phyloP scores from a whole-genome alignment of 768 basidiomycete genomes.

The Paxillus involutus region DNA sequence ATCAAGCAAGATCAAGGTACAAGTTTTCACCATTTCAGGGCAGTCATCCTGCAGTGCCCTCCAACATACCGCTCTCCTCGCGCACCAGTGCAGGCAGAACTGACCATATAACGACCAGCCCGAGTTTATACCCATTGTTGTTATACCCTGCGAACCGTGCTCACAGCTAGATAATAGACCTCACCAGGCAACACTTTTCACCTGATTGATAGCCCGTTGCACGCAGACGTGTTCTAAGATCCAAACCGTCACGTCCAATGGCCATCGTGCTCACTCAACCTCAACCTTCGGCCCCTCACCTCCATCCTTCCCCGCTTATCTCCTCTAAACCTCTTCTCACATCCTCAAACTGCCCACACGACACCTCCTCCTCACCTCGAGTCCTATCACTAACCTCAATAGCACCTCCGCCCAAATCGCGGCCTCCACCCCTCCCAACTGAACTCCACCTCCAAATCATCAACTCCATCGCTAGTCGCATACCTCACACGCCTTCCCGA shows the following conservation, averaged over 20 bases:
- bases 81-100: constrained; percentile 12
- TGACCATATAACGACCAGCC: constrained; percentile 1
- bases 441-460: constrained; percentile 32
- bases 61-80: constrained; percentile 7
- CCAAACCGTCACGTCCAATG: constrained; percentile 16
- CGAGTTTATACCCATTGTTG: background rate
- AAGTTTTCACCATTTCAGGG: no score
- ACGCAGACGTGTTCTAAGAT: constrained; percentile 5
- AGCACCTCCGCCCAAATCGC: constrained; percentile 6
- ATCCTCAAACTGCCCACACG: background rate
- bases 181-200: background rate
- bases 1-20: no score
- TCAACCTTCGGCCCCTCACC: constrained; percentile 3
- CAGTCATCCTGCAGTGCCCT: background rate
- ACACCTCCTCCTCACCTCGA: background rate
- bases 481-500: constrained; percentile 6
- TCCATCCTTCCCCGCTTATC: constrained; percentile 5
- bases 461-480: constrained; percentile 20
- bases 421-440: constrained; percentile 20
- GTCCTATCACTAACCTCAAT: background rate
- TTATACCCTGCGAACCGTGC: constrained; percentile 1
- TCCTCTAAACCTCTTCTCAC: background rate
- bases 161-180: background rate
- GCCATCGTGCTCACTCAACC: constrained; percentile 6
- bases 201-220: constrained; percentile 1